Conservation (phyloP, 1,284 basidiomycete species). For the Filobasidium uniguttulatum region DNA sequence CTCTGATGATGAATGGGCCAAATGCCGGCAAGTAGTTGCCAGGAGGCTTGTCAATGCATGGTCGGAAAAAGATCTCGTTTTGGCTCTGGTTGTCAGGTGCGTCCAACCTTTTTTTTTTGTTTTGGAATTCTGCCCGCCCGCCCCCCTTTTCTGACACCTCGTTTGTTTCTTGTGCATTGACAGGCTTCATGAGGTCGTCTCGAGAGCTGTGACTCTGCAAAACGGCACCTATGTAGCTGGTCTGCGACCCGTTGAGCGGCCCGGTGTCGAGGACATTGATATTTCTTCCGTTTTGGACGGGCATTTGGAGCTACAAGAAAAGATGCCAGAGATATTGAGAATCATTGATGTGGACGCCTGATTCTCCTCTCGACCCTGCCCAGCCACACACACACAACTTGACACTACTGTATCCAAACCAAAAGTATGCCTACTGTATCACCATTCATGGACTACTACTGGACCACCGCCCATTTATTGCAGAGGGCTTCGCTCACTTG, state of each 20-base stretch:
- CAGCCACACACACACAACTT: too few species aligned
- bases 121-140: background rate
- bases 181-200: constrained; percentile 41
- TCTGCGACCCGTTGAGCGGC: constrained; percentile 31
- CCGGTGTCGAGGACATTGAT: constrained; percentile 39
- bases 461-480: too few species aligned
- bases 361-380: too few species aligned
- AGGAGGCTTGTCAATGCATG: constrained; percentile 42
- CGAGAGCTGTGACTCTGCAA: constrained; percentile 33
- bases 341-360: constrained; percentile 32
- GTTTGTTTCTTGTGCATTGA: background rate
- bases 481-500: too few species aligned
- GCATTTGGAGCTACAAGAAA: constrained; percentile 34
- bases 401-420: too few species aligned
- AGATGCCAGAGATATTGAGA: constrained; percentile 31
- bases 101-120: constrained; percentile 1
- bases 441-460: too few species aligned
- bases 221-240: constrained; percentile 36
- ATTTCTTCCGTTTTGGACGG: constrained; percentile 32
- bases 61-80: constrained; percentile 40
- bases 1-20: constrained; percentile 36
- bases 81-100: constrained; percentile 40
- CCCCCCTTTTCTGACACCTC: background rate
- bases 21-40: constrained; percentile 37
- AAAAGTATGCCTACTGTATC: too few species aligned